Base-by-base conservation (phyloP, 352 stramenopile genomes). In the Achlya hypogyna region DNA sequence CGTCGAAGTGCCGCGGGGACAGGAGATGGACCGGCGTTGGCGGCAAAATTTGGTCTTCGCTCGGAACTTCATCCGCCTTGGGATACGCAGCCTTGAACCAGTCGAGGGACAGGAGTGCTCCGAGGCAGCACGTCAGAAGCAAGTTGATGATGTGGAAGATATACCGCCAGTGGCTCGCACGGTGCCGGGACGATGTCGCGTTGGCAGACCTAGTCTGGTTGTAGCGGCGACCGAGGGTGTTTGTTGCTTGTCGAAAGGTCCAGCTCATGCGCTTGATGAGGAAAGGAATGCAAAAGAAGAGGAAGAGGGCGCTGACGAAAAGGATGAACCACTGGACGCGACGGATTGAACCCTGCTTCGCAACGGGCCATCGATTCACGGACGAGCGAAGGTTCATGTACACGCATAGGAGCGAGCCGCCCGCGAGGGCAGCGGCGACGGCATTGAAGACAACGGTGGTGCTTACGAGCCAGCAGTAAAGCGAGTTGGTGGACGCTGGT, bases 131-230 rank as follows among this genome's bases (percentile, higher is more conserved):
- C 31, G 49, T 12, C 2, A 56, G 31, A 16, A 56, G 31, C 16
- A 35, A 38, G 31, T 56, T 56, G 49, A 56, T 56, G 49, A 56
- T 3, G 31, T 56, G 49, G 25, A 56, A 56, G 25, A 56, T 56
- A 20, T 56, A 56, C 2, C 31, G 25, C 49, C 49, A 56, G 25
- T 56, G 31, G 2, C 31, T 20, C 31, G 49, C 16, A 12, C n/a
- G 14, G 25, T 12, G 10, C 25, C 31, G 16, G 25, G 49, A 56
- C 25, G 42, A 49, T 20, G 42, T 20, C n/a, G 12, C 38, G 6
- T 18, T 18, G 12, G 38, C 2, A 3, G 38, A 45, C 38, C 38
- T 10, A 12, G 49, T 56, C 2, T n/a, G 25, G 8, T 56, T 56
- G 49, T 18, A 49, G 22, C 18, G 22, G 22, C 25, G 31, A 12